These are phyloP conservation scores for Chenopodium quinoa DNA, from an alignment of 148 eudicot genomes.

Conservation along the genomic window DNA sequence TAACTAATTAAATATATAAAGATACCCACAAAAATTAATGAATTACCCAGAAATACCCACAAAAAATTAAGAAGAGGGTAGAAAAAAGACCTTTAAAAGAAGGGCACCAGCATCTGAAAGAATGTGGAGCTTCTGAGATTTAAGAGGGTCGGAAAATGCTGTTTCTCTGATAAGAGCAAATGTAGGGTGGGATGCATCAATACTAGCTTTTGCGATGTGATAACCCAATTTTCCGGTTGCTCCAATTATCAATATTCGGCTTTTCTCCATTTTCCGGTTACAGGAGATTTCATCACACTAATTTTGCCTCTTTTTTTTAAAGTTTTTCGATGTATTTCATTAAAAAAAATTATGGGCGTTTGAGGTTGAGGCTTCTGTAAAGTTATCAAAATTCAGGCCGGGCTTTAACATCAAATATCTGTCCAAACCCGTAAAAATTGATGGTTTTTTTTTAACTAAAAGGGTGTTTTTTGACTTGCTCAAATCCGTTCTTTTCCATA, in stretches of 20 bases:
- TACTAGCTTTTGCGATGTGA: constrained; percentile 61
- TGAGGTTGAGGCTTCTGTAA: too few species aligned
- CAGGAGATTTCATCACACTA: background rate
- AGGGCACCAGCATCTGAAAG: constrained; percentile 51
- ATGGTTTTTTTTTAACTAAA: too few species aligned
- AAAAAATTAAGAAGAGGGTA: background rate
- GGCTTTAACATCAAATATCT: too few species aligned
- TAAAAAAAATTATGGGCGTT: too few species aligned
- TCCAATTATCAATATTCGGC: constrained; percentile 69
- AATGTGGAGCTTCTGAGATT: constrained; percentile 44
- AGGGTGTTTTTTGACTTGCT: too few species aligned
- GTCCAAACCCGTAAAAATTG: too few species aligned
- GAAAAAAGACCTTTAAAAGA: constrained; percentile 43
- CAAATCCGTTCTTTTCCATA: too few species aligned
- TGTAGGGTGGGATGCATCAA: constrained; percentile 62
- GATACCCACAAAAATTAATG: background rate
- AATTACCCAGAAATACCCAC: background rate
- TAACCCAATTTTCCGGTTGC: constrained; percentile 72
- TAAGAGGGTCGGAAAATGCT: constrained; percentile 44
- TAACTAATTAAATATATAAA: background rate
- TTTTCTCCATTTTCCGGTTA: constrained; percentile 36
- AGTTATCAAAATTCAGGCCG: too few species aligned
- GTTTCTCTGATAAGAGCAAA: constrained; percentile 63
- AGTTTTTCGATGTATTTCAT: too few species aligned
- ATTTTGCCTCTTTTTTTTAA: background rate